Conservation (phyloP, 179 eudicot genomes). For the Spergularia azorica region DNA sequence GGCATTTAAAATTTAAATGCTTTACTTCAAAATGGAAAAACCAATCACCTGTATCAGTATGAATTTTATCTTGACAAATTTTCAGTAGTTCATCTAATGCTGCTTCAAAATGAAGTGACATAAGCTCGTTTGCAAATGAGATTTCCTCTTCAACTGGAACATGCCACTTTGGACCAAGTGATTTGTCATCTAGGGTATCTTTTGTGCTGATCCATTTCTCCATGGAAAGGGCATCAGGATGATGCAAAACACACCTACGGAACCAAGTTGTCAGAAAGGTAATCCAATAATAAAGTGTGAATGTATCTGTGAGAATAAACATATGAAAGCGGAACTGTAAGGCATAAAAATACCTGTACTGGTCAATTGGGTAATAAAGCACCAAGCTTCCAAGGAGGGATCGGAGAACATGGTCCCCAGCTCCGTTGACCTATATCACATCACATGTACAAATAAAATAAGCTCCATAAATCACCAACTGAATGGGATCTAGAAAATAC, state of each 20-base stretch:
- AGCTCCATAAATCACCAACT: conserved; percentile 10
- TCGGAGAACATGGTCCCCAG: conserved; percentile 93
- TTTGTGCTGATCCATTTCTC: conserved; percentile 93
- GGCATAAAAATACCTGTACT: conserved; percentile 65
- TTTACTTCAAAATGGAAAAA: not conserved
- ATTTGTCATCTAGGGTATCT: conserved; percentile 52
- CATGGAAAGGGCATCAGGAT: conserved; percentile 60
- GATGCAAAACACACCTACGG: conserved; percentile 66
- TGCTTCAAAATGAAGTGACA: conserved; percentile 73
- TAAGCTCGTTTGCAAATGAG: conserved; percentile 84
- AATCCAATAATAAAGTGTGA: conserved; percentile 1
- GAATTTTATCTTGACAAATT: conserved; percentile 75
- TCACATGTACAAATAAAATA: conserved; percentile 19
- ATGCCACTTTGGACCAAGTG: conserved; percentile 86
- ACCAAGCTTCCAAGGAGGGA: conserved; percentile 91
- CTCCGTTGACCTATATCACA: conserved; percentile 82
- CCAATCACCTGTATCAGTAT: conserved; percentile 78
- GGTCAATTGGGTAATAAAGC: conserved; percentile 93
- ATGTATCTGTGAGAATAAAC: not conserved
- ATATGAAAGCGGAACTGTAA: conserved; percentile 5
- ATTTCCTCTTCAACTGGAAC: conserved; percentile 78
- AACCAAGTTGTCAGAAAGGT: conserved; percentile 16
- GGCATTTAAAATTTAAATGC: not conserved
- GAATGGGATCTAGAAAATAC: conserved; percentile 8
- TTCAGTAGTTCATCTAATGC: conserved; percentile 81